Evolutionary conservation across 2,329 filamentous ascomycete genomes (phyloP), one percentile per base, ranked within the genome.

Genomic region (Penicillium sp.): DNA sequence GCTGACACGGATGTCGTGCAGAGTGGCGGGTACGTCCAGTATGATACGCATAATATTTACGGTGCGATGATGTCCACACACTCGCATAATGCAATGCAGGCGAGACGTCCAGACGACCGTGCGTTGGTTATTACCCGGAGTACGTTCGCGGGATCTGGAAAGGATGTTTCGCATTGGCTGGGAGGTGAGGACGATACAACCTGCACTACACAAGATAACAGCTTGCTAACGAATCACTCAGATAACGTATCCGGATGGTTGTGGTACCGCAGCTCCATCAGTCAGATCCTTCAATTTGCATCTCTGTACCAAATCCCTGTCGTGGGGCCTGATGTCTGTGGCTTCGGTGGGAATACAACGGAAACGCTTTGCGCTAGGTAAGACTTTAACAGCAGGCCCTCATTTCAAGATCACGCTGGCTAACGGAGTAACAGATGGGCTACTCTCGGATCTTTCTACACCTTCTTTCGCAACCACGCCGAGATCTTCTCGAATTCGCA

Each of bases 41-140:
- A 89, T 64, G 89, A 91, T 59, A 88, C 84, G 0, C 89, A 92
- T 68, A 91, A 91, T 60, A 69, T 91, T 1, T 90, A 89, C 67
- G 89, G 89, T 1, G 81, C 83, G n/a, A 85, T 71, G 73, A 67
- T 68, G 73, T 68, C 12, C 1, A 13, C 37, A 2, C 21, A n/a
- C 6, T 21, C 27, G 12, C 15, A 23, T 88, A 2, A 88, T 91
- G 87, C 69, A 6, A 71, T 75, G 13, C 82, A 88, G 7, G 45
- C 50, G 21, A 44, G 50, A 12, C 81, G 87, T 0, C 87, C 88
- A 0, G 70, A 70, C 1, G 71, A 84, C 6, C 82, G 88, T 0
- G 87, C 89, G 1, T 67, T 91, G 54, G 77, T 92, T 39, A 88
- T 92, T 59, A 90, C 88, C 0, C 83, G 89, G 21, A 87, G 84